Percentiles rank a stretch among this genome's conserved stretches.
Evolutionary conservation across 345 rosid species (phyloP).

Genomic region (Capsella bursapastoris): DNA sequence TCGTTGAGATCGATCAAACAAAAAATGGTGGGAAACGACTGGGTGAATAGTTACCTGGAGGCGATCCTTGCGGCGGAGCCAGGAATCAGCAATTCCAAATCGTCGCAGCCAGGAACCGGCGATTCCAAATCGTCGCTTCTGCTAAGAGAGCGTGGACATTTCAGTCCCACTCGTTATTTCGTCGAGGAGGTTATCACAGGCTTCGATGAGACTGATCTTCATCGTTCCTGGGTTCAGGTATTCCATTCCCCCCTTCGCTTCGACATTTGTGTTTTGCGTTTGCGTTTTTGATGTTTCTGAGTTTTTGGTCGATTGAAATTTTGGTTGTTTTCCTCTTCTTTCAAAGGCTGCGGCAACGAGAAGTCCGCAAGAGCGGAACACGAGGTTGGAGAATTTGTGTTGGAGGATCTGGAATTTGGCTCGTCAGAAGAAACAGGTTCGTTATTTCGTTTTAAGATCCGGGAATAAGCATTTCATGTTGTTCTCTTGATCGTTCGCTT

Average conservation of each 20-base stretch:
- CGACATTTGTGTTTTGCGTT: background rate
- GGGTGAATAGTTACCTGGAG: slow-evolving; percentile 49
- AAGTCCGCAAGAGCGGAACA: slow-evolving; percentile 82
- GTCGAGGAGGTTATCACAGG: slow-evolving; percentile 81
- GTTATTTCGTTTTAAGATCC: background rate
- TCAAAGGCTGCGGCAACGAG: slow-evolving; percentile 78
- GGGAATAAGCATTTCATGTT: too few species aligned
- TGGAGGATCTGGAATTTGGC: slow-evolving; percentile 96
- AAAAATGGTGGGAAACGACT: slow-evolving; percentile 49
- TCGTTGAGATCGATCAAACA: background rate
- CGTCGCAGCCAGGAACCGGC: slow-evolving; percentile 49
- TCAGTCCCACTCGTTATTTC: slow-evolving; percentile 78
- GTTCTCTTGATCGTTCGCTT: background rate
- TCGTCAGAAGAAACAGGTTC: slow-evolving; percentile 83
- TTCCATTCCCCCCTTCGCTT: background rate
- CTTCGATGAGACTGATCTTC: slow-evolving; percentile 89
- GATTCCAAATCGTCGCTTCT: slow-evolving; percentile 55
- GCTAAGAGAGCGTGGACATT: slow-evolving; percentile 79
- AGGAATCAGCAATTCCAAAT: slow-evolving; percentile 36
- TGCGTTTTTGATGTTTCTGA: background rate
- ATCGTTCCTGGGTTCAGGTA: slow-evolving; percentile 85
- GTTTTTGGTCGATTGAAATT: background rate
- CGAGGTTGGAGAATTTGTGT: slow-evolving; percentile 84
- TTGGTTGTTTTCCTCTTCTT: background rate
- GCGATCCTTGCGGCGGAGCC: slow-evolving; percentile 47